phyloP scores from a whole-genome alignment of 257 asterid genomes.

The Solanum microdontum region DNA sequence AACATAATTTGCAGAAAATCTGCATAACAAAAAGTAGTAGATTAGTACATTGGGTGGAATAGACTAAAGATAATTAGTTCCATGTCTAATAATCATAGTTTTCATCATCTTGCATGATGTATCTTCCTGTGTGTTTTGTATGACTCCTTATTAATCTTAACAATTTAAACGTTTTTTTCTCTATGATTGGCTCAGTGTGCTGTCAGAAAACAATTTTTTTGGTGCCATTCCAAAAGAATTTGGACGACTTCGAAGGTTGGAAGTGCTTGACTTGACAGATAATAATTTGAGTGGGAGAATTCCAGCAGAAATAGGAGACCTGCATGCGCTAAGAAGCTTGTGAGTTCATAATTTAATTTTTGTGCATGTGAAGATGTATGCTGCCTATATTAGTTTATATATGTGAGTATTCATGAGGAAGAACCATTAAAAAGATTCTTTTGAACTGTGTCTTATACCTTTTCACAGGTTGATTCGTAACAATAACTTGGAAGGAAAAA shows the following conservation, averaged over 20 bases:
- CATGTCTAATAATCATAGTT: not conserved
- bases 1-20: not conserved
- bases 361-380: not conserved
- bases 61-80: not conserved
- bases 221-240: constrained; percentile 63
- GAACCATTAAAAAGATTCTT: not conserved
- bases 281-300: constrained; percentile 58
- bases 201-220: constrained; percentile 54
- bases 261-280: constrained; percentile 70
- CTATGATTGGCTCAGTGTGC: constrained; percentile 15
- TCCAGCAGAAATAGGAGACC: constrained; percentile 66
- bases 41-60: not conserved
- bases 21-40: not conserved
- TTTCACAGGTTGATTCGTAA: constrained; percentile 55
- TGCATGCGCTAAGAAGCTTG: constrained; percentile 50
- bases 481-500: constrained; percentile 59
- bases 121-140: not conserved
- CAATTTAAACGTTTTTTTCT: not conserved
- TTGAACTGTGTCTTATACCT: not conserved
- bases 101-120: not conserved
- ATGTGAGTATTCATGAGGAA: not conserved
- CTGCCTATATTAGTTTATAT: not conserved
- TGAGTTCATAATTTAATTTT: constrained; percentile 17
- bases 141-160: not conserved
- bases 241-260: constrained; percentile 44